Percentiles rank a stretch among this genome's conserved stretches.
These are phyloP conservation scores for Pneumocystis carinii DNA, from an alignment of 1,139 yeast species.

Conservation along the genomic window DNA sequence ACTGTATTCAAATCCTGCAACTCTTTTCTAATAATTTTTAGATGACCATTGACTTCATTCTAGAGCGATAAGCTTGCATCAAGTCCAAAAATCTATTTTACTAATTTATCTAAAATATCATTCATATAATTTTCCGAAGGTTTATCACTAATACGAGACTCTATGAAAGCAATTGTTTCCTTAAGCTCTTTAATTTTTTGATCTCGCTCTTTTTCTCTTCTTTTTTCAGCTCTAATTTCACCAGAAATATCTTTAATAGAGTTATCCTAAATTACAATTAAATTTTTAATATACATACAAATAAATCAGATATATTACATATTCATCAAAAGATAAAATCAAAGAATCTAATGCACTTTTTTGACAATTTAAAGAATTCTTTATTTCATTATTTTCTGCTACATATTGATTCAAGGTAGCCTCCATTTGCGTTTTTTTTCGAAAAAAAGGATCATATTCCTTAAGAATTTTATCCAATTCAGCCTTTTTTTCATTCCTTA, in stretches of 20 bases:
- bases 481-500: constrained; percentile 11
- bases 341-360: neutral
- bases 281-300: neutral
- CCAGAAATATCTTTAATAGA: neutral
- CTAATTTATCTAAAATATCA: neutral
- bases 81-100: neutral
- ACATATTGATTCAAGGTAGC: neutral
- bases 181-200: neutral
- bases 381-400: neutral
- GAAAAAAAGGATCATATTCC: neutral
- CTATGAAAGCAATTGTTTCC: neutral
- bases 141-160: neutral
- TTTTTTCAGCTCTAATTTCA: neutral
- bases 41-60: neutral
- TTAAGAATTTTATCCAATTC: neutral
- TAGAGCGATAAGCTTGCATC: neutral
- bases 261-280: neutral
- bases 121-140: neutral
- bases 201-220: neutral
- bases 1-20: neutral
- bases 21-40: neutral
- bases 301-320: neutral
- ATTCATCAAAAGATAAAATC: neutral
- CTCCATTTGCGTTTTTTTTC: neutral
- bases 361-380: neutral